Evolutionary conservation across 352 stramenopile species (phyloP).

Genomic region (Bremia lactucae): DNA sequence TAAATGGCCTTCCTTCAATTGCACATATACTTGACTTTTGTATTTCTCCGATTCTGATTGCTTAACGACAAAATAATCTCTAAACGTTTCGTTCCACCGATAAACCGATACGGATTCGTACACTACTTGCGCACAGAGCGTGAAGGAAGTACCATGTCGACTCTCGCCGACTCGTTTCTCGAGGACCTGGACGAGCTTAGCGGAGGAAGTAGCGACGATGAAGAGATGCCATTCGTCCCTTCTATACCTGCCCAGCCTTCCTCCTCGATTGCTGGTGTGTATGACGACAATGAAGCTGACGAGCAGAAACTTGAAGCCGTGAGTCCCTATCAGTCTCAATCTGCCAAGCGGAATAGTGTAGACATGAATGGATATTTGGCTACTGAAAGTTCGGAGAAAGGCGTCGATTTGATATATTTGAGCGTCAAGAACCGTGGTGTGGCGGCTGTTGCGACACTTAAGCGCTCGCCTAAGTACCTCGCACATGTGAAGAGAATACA

Average conservation of each 20-base stretch:
- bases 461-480: conserved; percentile 60
- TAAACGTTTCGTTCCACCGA: too few relatives aligned
- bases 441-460: conserved; percentile 51
- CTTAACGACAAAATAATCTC: too few relatives aligned
- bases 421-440: conserved; percentile 45
- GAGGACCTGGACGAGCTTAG: conserved; percentile 86
- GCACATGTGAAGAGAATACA: conserved; percentile 64
- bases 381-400: conserved; percentile 15
- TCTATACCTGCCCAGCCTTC: not conserved
- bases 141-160: conserved; percentile 37
- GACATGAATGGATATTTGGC: conserved; percentile 12
- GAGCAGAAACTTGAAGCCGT: conserved; percentile 6
- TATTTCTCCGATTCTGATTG: not conserved
- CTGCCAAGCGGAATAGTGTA: conserved; percentile 16
- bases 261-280: conserved; percentile 8
- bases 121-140: too few relatives aligned
- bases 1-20: conserved; percentile 12
- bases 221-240: conserved; percentile 17
- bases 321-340: not conserved
- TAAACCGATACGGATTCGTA: too few relatives aligned
- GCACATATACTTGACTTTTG: conserved; percentile 14
- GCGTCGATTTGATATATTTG: conserved; percentile 29
- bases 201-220: conserved; percentile 65
- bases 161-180: conserved; percentile 82
- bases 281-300: conserved; percentile 12